Evolutionary conservation across 2,329 filamentous ascomycete genomes (phyloP).

Genomic region (Boeremia lycopersici): DNA sequence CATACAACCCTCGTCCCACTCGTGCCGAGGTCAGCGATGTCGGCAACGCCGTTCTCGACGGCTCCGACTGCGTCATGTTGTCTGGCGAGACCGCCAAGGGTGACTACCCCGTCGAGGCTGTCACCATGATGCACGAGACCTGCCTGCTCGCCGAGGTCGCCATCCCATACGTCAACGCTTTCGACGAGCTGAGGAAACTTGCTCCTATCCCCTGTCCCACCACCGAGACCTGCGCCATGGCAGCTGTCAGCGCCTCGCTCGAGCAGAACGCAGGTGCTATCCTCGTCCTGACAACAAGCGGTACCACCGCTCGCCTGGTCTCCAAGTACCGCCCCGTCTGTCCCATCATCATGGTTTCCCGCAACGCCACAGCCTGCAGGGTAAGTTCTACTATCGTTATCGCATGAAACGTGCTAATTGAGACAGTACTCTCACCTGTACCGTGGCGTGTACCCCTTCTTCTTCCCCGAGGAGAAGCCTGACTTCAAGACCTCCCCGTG

Average conservation of each 20-base stretch:
- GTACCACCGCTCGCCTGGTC: slow-evolving; percentile 89
- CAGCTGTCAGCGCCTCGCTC: slow-evolving; percentile 91
- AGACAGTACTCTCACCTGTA: slow-evolving; percentile 84
- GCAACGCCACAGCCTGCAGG: slow-evolving; percentile 79
- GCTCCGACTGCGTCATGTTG: slow-evolving; percentile 99
- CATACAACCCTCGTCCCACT: slow-evolving; percentile 98
- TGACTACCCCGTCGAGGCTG: slow-evolving; percentile 87
- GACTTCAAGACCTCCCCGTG: slow-evolving; percentile 92
- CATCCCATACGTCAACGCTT: slow-evolving; percentile 95
- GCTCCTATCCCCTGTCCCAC: slow-evolving; percentile 83
- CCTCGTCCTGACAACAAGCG: slow-evolving; percentile 93
- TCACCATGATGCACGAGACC: slow-evolving; percentile 97
- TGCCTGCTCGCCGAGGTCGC: slow-evolving; percentile 96
- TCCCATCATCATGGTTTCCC: slow-evolving; percentile 99
- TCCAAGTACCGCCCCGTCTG: slow-evolving; percentile 99
- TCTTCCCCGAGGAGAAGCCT: slow-evolving; percentile 90
- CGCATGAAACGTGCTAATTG: slow-evolving; percentile 21
- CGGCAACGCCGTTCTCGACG: slow-evolving; percentile 96
- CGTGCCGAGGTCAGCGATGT: slow-evolving; percentile 98
- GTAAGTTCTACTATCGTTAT: slow-evolving; percentile 49
- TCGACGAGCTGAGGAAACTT: slow-evolving; percentile 89
- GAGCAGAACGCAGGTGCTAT: slow-evolving; percentile 97
- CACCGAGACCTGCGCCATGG: slow-evolving; percentile 94
- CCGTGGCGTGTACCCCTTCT: slow-evolving; percentile 97
- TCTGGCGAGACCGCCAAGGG: slow-evolving; percentile 99